Conservation (phyloP, 441 rosid species). For the Viola pubescens region DNA sequence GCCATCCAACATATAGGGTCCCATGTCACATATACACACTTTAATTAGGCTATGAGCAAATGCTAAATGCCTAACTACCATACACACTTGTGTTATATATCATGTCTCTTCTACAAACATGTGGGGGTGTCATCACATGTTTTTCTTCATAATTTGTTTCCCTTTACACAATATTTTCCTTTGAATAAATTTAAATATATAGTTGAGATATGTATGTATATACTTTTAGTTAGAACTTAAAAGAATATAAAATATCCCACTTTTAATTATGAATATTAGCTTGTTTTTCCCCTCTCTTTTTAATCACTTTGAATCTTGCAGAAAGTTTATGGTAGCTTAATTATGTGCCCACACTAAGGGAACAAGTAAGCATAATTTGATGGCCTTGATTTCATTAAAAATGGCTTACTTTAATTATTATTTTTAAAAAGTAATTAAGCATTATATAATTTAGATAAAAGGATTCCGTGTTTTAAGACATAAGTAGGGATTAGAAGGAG, state of each 20-base stretch:
- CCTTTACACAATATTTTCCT: background rate
- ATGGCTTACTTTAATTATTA: background rate
- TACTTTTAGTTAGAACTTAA: background rate
- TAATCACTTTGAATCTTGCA: background rate
- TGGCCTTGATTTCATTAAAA: slow-evolving; percentile 11
- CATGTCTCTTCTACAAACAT: slow-evolving; percentile 13
- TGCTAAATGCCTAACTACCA: slow-evolving; percentile 7
- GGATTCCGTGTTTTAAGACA: too few species aligned
- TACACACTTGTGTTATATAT: background rate
- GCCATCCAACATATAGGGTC: slow-evolving; percentile 5
- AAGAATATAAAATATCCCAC: slow-evolving; percentile 6
- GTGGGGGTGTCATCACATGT: slow-evolving; percentile 13
- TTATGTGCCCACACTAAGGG: slow-evolving; percentile 1
- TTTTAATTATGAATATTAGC: background rate
- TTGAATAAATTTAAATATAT: background rate
- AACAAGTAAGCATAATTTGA: slow-evolving; percentile 8
- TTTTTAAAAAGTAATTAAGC: too few species aligned
- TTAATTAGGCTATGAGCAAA: background rate
- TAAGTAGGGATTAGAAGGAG: too few species aligned
- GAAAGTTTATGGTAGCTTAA: background rate
- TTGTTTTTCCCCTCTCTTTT: background rate
- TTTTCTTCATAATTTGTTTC: background rate
- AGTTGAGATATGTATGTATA: too few species aligned
- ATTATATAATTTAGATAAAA: too few species aligned
- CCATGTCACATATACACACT: slow-evolving; percentile 4